Base-by-base conservation (phyloP, 306 rosid species). In the Geum urbanum region DNA sequence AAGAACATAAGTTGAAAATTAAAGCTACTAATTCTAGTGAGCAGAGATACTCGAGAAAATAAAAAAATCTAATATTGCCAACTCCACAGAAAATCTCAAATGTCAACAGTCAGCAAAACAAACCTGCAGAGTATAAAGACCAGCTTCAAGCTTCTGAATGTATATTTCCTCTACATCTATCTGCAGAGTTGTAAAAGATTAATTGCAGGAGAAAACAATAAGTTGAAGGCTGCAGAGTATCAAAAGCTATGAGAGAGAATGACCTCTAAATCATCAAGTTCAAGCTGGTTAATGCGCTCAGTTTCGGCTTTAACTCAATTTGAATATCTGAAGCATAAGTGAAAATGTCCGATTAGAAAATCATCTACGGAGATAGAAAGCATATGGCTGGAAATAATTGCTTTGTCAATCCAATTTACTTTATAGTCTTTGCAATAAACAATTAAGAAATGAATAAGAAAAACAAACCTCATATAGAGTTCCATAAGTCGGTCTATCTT, bases 401-500 rank as follows among this genome's bases (percentile, higher is more conserved):
- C 7, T 9, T 14, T 32, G 66, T 6, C 49, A 24, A 18, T 11
- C 56, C 12, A 47, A 20, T 44, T 43, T 65, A 48, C 55, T 35
- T 35, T 53, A 50, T n/a, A 49, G n/a, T n/a, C 41, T 35, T 9
- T 11, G 32, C 43, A 18, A 40, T n/a, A 51, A 70, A 72, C 47
- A 52, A 63, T n/a, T n/a, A n/a, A 71, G 67, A 48, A 63, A 74
- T 44, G 64, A 55, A 67, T 14, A 63, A 72, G 72, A 61, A 74
- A 66, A 40, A 52, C 74, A 76, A 56, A 92, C 98, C 98, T 92
- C 79, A 84, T 76, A 80, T 86, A 88, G 51, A 92, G 90, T 81
- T 92, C 98, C 97, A 92, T 90, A 74, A 92, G 86, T 66, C 97
- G 85, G 75, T 92, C 98, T 78, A 90, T 90, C 85, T 92, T 92